Evolutionary conservation across 176 grass and related monocot species (phyloP), one percentile per base, ranked within the genome.

Genomic region (Pontederia crassipes): DNA sequence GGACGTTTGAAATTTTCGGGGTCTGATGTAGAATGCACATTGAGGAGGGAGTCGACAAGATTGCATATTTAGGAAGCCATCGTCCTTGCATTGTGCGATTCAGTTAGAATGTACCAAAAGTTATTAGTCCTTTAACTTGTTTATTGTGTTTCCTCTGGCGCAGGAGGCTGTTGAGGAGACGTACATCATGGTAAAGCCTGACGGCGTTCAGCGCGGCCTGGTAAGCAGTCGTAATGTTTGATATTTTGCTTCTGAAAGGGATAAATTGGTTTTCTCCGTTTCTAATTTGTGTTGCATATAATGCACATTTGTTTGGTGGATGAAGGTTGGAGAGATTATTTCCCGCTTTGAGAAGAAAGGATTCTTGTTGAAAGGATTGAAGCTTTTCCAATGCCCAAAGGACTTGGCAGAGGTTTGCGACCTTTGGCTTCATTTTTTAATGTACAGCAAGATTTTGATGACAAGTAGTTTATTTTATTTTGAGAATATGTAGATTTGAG

Each of bases 101-200:
- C 32, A 2, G 18, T 59, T 52, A 45, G 48, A 11, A 67, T 66
- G 12, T 61, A 47, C 46, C 27, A 17, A 46, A 78, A 0, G 27
- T 54, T 62, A 18, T 28, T 10, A 46, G 3, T 64, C 61, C 51
- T 26, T 62, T 35, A 9, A 28, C n/a, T 28, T 15, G 51, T 45
- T 14, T 46, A 74, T 4, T 46, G 56, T 49, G 9, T 63, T 12
- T 65, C 76, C 32, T 60, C 17, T 40, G 57, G 11, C 59, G 27
- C 73, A 64, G 64, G 51, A 88, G 35, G 72, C 72, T 52, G 74
- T 90, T 68, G 93, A 98, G 75, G 83, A 86, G 59, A 76, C 70
- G 60, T 98, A 98, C 58, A 98, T 97, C 73, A 98, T 98, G 93
- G 63, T 98, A 58, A 92, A 98, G 75, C 93, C 93, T 59, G 93